Evolutionary conservation across 495 filamentous ascomycete species (phyloP), one percentile per base, ranked within the genome.

Genomic region (Penicillium malachiteum): DNA sequence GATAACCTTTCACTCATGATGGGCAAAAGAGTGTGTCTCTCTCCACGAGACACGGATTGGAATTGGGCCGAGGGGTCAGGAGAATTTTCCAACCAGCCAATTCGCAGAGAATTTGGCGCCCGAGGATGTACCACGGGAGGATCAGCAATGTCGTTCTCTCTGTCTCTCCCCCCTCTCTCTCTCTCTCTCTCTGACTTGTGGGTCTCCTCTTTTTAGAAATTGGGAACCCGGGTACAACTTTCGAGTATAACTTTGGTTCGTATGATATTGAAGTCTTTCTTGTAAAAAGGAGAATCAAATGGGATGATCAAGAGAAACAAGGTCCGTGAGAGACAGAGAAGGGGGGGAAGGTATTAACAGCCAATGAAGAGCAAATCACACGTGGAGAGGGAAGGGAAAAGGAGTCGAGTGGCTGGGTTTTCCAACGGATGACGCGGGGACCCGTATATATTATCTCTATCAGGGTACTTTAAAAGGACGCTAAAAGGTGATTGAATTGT

Each of bases 1-100:
- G 72, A 71, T 56, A 75, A 76, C 63, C 58, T 64, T 54, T 76
- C 74, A 65, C 72, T 77, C 76, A 78, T 78, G 73, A 54, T 60
- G 72, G 63, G 62, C 59, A 60, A 17, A 47, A 50, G 48, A 43
- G 42, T 43, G 34, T 37, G 56, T 67, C 56, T 58, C 57, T 60
- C 56, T 63, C 52, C 56, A 62, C 60, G 55, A 63, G 62, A 65
- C 58, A 62, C 34, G 10, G 65, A 66, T 66, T 61, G 60, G 52
- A 61, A 68, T 68, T 68, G 63, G 63, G 63, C 59, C 62, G 62
- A 66, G 59, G 55, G 58, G 59, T 58, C 53, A 64, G 58, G 57
- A 54, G 65, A 55, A 46, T 46, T 46, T 46, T 46, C 43, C 26
- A 31, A 31, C 21, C 43, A 31, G 26, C 21, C 43, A 46, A 46